Evolutionary conservation across 1,284 basidiomycete genomes (phyloP).

Genomic region (Violaceomyces palustris): DNA sequence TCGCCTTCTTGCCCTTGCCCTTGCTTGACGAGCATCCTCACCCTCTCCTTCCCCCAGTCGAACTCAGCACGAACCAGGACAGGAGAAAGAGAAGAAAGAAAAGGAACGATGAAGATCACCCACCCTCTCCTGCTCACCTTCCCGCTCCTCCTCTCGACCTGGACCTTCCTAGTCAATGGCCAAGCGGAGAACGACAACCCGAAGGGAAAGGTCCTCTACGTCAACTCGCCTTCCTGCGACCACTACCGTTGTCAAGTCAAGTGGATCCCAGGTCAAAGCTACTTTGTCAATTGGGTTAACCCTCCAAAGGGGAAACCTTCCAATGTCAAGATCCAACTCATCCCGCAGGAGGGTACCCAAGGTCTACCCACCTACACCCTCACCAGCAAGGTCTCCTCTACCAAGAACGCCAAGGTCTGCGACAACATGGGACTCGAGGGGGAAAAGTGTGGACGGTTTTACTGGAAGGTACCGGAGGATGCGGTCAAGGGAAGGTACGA

Average conservation of each 20-base stretch:
- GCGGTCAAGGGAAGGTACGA: constrained; percentile 15
- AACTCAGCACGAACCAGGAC: too few relatives aligned
- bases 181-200: constrained; percentile 22
- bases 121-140: too few relatives aligned
- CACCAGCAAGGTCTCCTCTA: constrained; percentile 16
- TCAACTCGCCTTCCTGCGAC: constrained; percentile 20
- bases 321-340: constrained; percentile 17
- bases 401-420: constrained; percentile 7
- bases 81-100: too few relatives aligned
- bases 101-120: too few relatives aligned
- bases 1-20: too few relatives aligned
- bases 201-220: constrained; percentile 19
- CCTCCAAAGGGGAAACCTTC: constrained; percentile 18
- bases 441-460: constrained; percentile 17
- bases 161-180: constrained; percentile 1
- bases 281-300: constrained; percentile 26
- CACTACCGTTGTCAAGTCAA: constrained; percentile 15
- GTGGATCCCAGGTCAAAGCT: constrained; percentile 7
- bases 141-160: too few relatives aligned
- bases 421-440: constrained; percentile 8
- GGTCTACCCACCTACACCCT: constrained; percentile 15
- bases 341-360: constrained; percentile 15
- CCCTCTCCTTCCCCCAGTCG: too few relatives aligned
- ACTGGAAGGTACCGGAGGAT: constrained; percentile 9
- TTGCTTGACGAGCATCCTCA: too few relatives aligned